Base-by-base conservation (phyloP, 2,329 filamentous ascomycete genomes). In the Incumbomyces delicatus region DNA sequence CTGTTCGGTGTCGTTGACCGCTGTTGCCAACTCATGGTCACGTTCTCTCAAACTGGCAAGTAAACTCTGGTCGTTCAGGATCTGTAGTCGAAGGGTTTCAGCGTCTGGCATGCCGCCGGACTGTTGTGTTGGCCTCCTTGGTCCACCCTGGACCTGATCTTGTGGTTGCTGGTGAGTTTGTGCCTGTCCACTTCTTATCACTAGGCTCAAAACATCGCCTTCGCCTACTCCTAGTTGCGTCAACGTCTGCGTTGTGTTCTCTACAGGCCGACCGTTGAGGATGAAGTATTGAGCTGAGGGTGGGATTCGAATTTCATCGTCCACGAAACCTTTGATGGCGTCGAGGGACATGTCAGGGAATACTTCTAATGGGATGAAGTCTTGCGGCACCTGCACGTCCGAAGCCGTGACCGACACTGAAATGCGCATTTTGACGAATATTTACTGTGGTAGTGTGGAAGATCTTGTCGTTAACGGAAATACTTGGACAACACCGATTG, bases 121-220 rank as follows among this genome's bases (percentile, higher is more conserved):
- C n/a, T 20, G 34, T 37, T 35, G 41, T 13, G 27, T 18, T 20
- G 31, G 35, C 13, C 44, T 10, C 40, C 38, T 41, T 34, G 46
- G 49, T 12, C 50, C 37, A 30, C 27, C 33, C 13, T 27, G 7
- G 2, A 48, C 44, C 41, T 55, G 54, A 16, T 49, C 47, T 17
- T 37, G 42, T 30, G 50, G 44, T 42, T 32, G 13, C 44, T 59
- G 56, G 34, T 64, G 62, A 29, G 61, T 60, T 1, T 60, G 55
- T 14, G 58, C 51, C 29, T 57, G 49, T 46, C 39, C 29, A 30
- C 57, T 57, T 32, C 58, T 63, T 55, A 95, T 83, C 62, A 94
- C 85, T 56, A 96, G 77, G 27, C 85, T 87, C 54, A 98, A 72
- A 85, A 98, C 89, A 61, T 95, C 92, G 46, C 87, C 87, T 67